Conservation (phyloP, 2,329 filamentous ascomycete genomes). For the Pestalotiopsis sp. region DNA sequence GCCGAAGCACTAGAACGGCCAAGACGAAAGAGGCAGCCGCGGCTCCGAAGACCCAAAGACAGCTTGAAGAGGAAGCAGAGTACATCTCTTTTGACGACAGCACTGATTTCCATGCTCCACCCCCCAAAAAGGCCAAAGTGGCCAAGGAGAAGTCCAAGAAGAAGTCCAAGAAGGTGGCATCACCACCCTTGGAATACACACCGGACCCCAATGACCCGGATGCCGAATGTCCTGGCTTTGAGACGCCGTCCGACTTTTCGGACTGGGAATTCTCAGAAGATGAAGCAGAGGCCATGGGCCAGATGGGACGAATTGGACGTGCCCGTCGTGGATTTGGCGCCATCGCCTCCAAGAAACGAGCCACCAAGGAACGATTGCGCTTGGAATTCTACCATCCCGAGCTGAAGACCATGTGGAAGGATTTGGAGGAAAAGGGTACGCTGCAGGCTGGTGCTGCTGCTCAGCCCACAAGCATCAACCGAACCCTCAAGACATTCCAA, state of each 20-base stretch:
- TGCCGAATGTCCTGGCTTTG: constrained; percentile 25
- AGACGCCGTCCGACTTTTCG: constrained; percentile 7
- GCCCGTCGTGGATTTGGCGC: constrained; percentile 2
- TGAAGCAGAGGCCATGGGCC: constrained; percentile 13
- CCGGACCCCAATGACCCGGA: constrained; percentile 21
- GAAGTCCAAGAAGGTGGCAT: neutral
- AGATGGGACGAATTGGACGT: constrained; percentile 9
- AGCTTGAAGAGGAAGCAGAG: too few relatives aligned
- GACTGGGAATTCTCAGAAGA: neutral
- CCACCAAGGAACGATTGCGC: constrained; percentile 58
- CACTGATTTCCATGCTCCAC: neutral
- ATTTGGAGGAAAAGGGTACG: constrained; percentile 67
- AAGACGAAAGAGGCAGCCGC: neutral
- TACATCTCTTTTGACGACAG: neutral
- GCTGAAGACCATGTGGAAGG: constrained; percentile 82
- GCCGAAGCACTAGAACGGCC: constrained; percentile 15
- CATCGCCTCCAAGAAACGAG: constrained; percentile 17
- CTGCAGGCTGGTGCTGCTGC: constrained; percentile 64
- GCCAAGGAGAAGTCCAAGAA: neutral
- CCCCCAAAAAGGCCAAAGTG: constrained; percentile 15
- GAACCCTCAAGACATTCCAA: constrained; percentile 89
- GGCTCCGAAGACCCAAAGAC: too few relatives aligned
- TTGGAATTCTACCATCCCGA: constrained; percentile 78
- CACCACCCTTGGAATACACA: neutral
- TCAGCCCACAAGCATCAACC: constrained; percentile 77